A percentile compares a stretch with the other conserved stretches of the same genome.
phyloP scores from a whole-genome alignment of 805 yeast species.

The Cyberlindnera mycetangii region DNA sequence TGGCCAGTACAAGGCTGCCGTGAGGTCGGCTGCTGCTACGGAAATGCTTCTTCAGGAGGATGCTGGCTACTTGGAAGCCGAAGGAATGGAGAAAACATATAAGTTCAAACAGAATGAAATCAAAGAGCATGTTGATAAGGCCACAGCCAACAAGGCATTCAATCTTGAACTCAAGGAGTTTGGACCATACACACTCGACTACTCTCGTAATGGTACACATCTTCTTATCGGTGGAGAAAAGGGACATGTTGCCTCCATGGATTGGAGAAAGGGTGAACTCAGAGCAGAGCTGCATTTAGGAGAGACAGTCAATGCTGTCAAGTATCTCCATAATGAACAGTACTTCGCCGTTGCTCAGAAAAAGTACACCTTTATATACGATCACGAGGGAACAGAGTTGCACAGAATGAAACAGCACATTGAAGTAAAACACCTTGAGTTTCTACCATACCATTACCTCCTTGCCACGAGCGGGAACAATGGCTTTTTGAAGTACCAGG shows the following conservation, averaged over 20 bases:
- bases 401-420: conserved; percentile 90
- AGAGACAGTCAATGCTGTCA: conserved; percentile 89
- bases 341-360: conserved; percentile 96
- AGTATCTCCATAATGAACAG: conserved; percentile 88
- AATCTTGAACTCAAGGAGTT: conserved; percentile 69
- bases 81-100: conserved; percentile 88
- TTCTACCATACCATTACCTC: conserved; percentile 88
- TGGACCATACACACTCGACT: conserved; percentile 85
- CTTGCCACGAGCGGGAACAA: conserved; percentile 86
- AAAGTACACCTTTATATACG: conserved; percentile 89
- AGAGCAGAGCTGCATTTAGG: conserved; percentile 80
- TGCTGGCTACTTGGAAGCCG: conserved; percentile 86
- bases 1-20: conserved; percentile 70
- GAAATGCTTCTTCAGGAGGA: conserved; percentile 84
- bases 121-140: conserved; percentile 65
- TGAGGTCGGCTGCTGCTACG: conserved; percentile 80
- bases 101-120: conserved; percentile 83
- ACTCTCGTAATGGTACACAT: conserved; percentile 84
- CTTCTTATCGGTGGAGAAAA: conserved; percentile 81
- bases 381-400: conserved; percentile 84
- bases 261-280: conserved; percentile 86
- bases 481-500: conserved; percentile 89
- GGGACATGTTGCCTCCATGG: conserved; percentile 95
- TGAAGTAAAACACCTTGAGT: conserved; percentile 79
- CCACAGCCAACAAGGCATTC: conserved; percentile 73